These are phyloP conservation scores for Zygosaccharomyces sapae DNA, from an alignment of 1,139 yeast genomes.

Conservation along the genomic window DNA sequence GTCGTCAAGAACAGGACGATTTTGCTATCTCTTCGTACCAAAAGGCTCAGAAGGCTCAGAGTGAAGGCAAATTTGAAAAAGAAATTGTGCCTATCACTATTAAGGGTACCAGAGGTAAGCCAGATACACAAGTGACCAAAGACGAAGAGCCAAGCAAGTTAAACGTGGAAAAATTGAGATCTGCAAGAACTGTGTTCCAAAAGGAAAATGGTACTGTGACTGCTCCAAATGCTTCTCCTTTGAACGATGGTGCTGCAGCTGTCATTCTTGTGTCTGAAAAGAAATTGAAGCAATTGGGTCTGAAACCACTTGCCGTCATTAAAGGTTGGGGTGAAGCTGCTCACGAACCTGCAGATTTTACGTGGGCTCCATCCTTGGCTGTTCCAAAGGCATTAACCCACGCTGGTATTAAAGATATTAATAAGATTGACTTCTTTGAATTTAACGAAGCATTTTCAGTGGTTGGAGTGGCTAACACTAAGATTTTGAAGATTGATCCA, in stretches of 20 bases:
- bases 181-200: conserved; percentile 91
- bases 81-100: conserved; percentile 86
- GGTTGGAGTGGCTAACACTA: conserved; percentile 87
- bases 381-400: conserved; percentile 93
- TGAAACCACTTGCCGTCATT: conserved; percentile 84
- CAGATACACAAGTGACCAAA: conserved; percentile 61
- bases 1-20: conserved; percentile 70
- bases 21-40: conserved; percentile 65
- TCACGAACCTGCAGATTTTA: conserved; percentile 86
- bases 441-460: conserved; percentile 97
- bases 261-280: conserved; percentile 76
- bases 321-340: conserved; percentile 98
- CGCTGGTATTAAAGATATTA: conserved; percentile 55
- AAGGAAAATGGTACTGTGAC: conserved; percentile 90
- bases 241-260: conserved; percentile 98
- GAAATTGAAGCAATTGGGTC: conserved; percentile 75
- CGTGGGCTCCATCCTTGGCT: conserved; percentile 90
- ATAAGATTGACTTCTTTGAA: conserved; percentile 62
- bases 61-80: conserved; percentile 68
- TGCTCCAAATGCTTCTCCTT: conserved; percentile 92
- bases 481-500: conserved; percentile 59
- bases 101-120: conserved; percentile 91
- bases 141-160: conserved; percentile 74
- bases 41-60: conserved; percentile 77
- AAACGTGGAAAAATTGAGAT: conserved; percentile 65